Evolutionary conservation across 805 yeast genomes (phyloP).

Genomic region (Metschnikowia aberdeeniae): DNA sequence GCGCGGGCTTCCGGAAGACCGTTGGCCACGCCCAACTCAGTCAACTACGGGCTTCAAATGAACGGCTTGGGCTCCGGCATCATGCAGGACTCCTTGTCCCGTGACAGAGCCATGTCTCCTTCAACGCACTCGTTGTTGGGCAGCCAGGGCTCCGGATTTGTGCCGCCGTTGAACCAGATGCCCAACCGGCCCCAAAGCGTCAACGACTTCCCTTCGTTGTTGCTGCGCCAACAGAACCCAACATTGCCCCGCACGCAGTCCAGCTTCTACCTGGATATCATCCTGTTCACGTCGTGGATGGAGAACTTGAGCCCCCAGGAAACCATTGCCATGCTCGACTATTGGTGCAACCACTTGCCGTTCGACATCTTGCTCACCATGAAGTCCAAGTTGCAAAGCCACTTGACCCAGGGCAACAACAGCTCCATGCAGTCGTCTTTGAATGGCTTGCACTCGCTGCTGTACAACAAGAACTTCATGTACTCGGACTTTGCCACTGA

Average conservation of each 20-base stretch:
- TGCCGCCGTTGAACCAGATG: conserved; percentile 26
- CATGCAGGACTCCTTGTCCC: conserved; percentile 13
- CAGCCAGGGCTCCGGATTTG: conserved; percentile 21
- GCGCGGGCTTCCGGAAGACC: conserved; percentile 11
- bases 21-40: conserved; percentile 17
- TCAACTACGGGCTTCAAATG: conserved; percentile 6
- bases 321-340: conserved; percentile 50
- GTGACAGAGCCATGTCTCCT: conserved; percentile 23
- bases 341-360: conserved; percentile 47
- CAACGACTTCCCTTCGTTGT: conserved; percentile 28
- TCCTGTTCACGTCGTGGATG: conserved; percentile 36
- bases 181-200: conserved; percentile 44
- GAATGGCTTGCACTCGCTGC: conserved; percentile 12
- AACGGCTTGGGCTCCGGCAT: background rate
- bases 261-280: conserved; percentile 39
- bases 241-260: conserved; percentile 5
- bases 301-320: conserved; percentile 44
- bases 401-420: conserved; percentile 16
- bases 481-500: conserved; percentile 12
- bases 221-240: conserved; percentile 8
- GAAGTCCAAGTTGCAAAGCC: conserved; percentile 43
- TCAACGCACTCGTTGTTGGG: conserved; percentile 24
- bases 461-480: conserved; percentile 6
- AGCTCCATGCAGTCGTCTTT: background rate
- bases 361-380: conserved; percentile 50